Conservation (phyloP, 139 green algal genomes). For the Edaphochlamys debaryana region DNA sequence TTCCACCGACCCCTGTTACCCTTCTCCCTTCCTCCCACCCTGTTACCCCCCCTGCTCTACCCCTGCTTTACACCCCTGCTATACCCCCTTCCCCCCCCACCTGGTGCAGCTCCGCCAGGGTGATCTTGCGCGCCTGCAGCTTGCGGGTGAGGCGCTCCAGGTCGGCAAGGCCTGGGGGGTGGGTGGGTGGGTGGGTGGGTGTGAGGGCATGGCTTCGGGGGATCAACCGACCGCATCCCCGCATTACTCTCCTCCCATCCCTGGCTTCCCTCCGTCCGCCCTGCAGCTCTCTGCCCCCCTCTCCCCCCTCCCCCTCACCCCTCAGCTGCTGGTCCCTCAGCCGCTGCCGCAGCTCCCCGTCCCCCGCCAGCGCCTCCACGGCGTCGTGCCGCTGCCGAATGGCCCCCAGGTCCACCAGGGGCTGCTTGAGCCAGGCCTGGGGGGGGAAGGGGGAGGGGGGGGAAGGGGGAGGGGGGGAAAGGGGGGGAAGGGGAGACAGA, state of each 20-base stretch:
- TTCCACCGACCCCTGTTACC: too few relatives aligned
- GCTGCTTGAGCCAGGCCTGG: constrained; percentile 96
- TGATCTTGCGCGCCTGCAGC: constrained; percentile 77
- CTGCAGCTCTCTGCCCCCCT: too few relatives aligned
- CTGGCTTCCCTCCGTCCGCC: too few relatives aligned
- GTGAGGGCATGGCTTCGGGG: background rate
- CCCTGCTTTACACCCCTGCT: too few relatives aligned
- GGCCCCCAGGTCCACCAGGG: constrained; percentile 76
- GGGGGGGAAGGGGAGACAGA: background rate
- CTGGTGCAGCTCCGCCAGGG: constrained; percentile 65
- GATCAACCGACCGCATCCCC: too few relatives aligned
- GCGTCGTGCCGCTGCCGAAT: constrained; percentile 84
- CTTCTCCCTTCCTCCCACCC: too few relatives aligned
- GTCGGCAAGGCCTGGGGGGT: constrained; percentile 86
- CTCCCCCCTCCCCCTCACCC: constrained; percentile 27
- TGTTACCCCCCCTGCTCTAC: too few relatives aligned
- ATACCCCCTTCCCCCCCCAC: too few relatives aligned
- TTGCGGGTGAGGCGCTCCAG: constrained; percentile 89
- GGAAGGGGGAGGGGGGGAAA: background rate
- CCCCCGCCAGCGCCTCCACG: constrained; percentile 84
- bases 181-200: background rate
- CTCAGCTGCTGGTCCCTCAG: constrained; percentile 70
- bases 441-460: background rate
- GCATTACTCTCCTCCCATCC: too few relatives aligned
- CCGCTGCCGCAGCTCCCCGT: constrained; percentile 75